phyloP scores from a whole-genome alignment of 1,284 basidiomycete genomes.

The Trametes sp. region DNA sequence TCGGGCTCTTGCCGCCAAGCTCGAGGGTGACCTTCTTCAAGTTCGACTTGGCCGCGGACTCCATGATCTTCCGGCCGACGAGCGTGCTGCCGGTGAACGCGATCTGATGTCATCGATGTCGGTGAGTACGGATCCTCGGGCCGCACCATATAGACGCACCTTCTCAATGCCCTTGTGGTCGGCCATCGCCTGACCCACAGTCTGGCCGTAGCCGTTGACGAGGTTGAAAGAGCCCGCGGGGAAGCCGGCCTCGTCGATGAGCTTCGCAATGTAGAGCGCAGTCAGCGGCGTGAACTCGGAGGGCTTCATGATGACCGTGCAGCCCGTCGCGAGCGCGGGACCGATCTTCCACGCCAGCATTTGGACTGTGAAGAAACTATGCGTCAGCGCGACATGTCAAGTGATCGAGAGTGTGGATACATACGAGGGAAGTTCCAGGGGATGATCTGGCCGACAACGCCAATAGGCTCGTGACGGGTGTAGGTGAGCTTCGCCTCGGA shows the following conservation, averaged over 20 bases:
- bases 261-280: slow-evolving; percentile 63
- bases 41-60: slow-evolving; percentile 84
- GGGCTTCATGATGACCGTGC: slow-evolving; percentile 86
- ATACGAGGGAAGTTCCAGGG: slow-evolving; percentile 79
- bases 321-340: slow-evolving; percentile 87
- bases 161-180: slow-evolving; percentile 75
- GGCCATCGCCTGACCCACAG: slow-evolving; percentile 69
- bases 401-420: slow-evolving; percentile 31
- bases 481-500: slow-evolving; percentile 77
- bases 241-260: slow-evolving; percentile 64
- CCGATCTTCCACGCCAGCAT: slow-evolving; percentile 88
- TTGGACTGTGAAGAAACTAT: slow-evolving; percentile 51
- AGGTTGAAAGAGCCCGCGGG: slow-evolving; percentile 80
- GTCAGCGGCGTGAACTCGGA: slow-evolving; percentile 92
- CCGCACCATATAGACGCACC: slow-evolving; percentile 23
- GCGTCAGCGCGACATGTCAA: neutral
- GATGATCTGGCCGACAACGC: slow-evolving; percentile 89
- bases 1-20: slow-evolving; percentile 92
- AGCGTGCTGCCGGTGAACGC: slow-evolving; percentile 83
- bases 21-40: slow-evolving; percentile 92
- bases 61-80: slow-evolving; percentile 87
- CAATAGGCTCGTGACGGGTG: slow-evolving; percentile 93
- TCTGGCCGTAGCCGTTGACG: slow-evolving; percentile 68
- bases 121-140: slow-evolving; percentile 7
- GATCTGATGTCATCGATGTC: slow-evolving; percentile 40